A percentile compares a stretch with the other conserved stretches of the same genome.
Evolutionary conservation across 2,329 filamentous ascomycete genomes (phyloP).

Genomic region (Trichophyton mentagrophytes): DNA sequence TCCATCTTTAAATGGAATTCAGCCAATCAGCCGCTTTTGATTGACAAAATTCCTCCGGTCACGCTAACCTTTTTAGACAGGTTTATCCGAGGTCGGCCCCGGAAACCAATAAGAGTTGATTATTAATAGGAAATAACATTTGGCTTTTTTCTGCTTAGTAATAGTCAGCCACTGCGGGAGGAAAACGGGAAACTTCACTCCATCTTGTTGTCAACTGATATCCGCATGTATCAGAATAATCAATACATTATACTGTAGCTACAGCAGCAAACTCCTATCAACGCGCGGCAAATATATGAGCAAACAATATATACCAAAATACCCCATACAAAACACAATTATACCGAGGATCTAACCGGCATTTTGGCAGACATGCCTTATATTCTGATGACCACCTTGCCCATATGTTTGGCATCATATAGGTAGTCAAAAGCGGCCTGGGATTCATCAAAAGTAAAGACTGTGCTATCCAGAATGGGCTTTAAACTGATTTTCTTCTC

Average conservation of each 20-base stretch:
- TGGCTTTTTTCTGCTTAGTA: neutral
- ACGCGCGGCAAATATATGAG: neutral
- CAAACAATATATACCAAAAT: neutral
- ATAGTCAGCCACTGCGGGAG: no score
- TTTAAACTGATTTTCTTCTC: constrained; percentile 19
- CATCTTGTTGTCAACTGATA: no score
- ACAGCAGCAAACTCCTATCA: neutral
- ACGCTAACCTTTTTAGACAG: neutral
- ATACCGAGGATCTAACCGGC: neutral
- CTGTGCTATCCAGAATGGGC: constrained; percentile 39
- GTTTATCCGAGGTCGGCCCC: neutral
- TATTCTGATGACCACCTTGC: constrained; percentile 42
- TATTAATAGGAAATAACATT: neutral
- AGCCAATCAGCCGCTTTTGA: neutral
- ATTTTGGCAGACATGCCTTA: neutral
- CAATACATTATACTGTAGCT: neutral
- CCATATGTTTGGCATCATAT: constrained; percentile 41
- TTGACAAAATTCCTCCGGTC: neutral
- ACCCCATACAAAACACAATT: neutral
- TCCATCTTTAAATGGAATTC: neutral
- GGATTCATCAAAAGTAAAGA: constrained; percentile 40
- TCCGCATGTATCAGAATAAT: neutral
- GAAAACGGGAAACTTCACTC: no score
- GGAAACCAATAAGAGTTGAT: neutral
- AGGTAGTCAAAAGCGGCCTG: constrained; percentile 43